Percentiles rank a stretch among this genome's conserved stretches.
Conservation (phyloP, 1,284 basidiomycete genomes). For the Cryptococcus wingfieldii region DNA sequence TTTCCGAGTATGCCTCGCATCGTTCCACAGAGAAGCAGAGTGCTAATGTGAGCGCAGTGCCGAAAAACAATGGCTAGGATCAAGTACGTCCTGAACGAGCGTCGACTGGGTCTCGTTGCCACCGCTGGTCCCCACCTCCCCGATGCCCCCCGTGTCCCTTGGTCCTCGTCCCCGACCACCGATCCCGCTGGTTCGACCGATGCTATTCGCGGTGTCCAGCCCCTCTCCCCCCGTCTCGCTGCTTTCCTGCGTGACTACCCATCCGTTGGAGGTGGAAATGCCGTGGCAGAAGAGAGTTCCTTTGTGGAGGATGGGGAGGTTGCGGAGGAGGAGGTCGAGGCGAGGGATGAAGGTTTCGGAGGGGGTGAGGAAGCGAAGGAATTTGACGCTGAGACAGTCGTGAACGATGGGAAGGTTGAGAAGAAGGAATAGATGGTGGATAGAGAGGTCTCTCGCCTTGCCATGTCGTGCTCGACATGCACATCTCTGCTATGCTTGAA, state of each 20-base stretch:
- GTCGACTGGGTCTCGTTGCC: slow-evolving; percentile 71
- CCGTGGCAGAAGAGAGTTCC: background rate
- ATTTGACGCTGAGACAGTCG: slow-evolving; percentile 34
- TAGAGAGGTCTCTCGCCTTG: no score
- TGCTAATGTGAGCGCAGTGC: slow-evolving; percentile 55
- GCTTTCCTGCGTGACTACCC: background rate
- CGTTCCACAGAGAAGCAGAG: background rate
- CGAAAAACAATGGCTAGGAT: slow-evolving; percentile 96
- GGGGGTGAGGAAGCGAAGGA: slow-evolving; percentile 36
- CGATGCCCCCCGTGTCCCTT: slow-evolving; percentile 13
- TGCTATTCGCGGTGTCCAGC: slow-evolving; percentile 13
- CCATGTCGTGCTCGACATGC: background rate
- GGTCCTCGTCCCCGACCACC: slow-evolving; percentile 17
- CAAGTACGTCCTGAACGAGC: slow-evolving; percentile 89
- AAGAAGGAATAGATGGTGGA: slow-evolving; percentile 17
- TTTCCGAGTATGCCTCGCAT: slow-evolving; percentile 31
- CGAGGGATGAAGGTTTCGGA: slow-evolving; percentile 40
- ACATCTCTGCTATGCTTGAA: background rate
- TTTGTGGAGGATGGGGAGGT: slow-evolving; percentile 18
- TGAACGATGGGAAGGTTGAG: slow-evolving; percentile 23
- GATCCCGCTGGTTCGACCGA: slow-evolving; percentile 22
- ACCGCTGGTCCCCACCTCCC: slow-evolving; percentile 52
- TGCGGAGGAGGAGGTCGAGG: slow-evolving; percentile 36
- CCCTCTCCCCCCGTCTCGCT: slow-evolving; percentile 5
- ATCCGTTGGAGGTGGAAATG: background rate